These are phyloP conservation scores for Funneliformis caledonium DNA, from an alignment of 371 early-diverging fungal species.

Conservation along the genomic window DNA sequence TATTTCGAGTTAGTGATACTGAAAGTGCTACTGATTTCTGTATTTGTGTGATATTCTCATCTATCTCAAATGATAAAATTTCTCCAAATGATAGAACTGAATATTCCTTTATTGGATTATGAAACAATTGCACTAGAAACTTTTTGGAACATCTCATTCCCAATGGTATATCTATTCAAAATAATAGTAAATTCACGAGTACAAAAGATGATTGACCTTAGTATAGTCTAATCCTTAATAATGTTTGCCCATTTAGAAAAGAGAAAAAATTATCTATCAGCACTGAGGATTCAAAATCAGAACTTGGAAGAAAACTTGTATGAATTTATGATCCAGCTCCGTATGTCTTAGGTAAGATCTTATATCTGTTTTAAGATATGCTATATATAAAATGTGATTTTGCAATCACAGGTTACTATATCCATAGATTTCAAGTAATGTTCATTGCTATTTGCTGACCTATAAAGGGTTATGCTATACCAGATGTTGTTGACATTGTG, in stretches of 20 bases:
- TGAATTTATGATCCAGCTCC: constrained; percentile 6
- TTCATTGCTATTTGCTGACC: background rate
- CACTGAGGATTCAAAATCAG: background rate
- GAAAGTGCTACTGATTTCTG: background rate
- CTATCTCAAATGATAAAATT: background rate
- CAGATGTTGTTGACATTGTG: constrained; percentile 15
- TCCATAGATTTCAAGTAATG: background rate
- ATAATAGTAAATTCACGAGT: background rate
- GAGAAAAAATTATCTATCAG: background rate
- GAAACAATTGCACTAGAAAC: background rate
- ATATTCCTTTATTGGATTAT: background rate
- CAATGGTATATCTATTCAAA: background rate
- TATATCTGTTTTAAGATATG: background rate
- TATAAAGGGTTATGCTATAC: no score
- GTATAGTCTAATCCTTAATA: constrained; percentile 3
- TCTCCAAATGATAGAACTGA: background rate
- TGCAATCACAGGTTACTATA: constrained; percentile 4
- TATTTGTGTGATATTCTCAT: background rate
- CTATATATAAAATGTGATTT: background rate
- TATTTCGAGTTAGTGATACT: constrained; percentile 9
- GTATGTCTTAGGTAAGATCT: constrained; percentile 14
- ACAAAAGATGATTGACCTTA: background rate
- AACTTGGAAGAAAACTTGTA: background rate
- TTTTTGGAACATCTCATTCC: background rate
- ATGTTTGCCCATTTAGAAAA: constrained; percentile 3